phyloP scores from a whole-genome alignment of 225 moss, liverwort and hornwort species.

The Ulota crispa region DNA sequence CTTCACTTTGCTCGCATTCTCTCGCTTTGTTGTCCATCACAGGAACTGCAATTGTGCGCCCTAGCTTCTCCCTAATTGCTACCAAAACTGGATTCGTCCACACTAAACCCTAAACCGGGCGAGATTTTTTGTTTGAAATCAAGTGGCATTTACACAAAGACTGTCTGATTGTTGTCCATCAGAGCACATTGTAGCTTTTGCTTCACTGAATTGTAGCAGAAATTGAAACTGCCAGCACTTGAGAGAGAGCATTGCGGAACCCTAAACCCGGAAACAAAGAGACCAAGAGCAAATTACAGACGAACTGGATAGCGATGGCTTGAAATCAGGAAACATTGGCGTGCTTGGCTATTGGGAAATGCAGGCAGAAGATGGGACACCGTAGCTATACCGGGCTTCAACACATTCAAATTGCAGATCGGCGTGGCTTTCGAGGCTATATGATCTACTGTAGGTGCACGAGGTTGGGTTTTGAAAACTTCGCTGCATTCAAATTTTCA shows the following conservation, averaged over 20 bases:
- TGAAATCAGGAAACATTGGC: not conserved
- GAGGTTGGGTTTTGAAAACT: no score
- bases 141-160: not conserved
- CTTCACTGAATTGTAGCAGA: not conserved
- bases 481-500: no score
- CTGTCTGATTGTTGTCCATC: not conserved
- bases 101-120: not conserved
- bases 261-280: not conserved
- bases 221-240: not conserved
- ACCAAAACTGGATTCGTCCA: not conserved
- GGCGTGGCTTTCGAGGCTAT: not conserved
- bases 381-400: not conserved
- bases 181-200: not conserved
- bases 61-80: not conserved
- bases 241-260: not conserved
- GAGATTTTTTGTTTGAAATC: not conserved
- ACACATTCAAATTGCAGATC: not conserved
- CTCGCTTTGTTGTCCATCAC: conserved; percentile 14
- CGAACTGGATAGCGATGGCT: not conserved
- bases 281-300: not conserved
- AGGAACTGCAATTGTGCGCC: not conserved
- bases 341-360: not conserved
- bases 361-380: no score
- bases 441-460: no score
- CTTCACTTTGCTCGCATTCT: conserved; percentile 7